Base-by-base conservation (phyloP, 2,329 filamentous ascomycete species). In the Davidsoniella virescens region DNA sequence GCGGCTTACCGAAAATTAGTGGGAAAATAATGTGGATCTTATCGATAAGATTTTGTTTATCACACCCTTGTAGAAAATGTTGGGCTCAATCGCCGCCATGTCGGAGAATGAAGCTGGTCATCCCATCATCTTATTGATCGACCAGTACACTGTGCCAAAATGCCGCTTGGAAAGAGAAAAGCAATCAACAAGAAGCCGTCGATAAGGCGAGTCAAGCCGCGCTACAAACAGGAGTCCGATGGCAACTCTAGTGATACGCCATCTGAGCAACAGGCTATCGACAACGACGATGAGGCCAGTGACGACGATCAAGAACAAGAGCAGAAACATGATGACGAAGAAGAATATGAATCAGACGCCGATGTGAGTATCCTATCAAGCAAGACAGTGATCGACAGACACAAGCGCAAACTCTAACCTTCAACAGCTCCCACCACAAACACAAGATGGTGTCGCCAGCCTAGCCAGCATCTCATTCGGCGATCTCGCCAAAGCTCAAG, bases 401-500 rank as follows among this genome's bases (percentile, higher is more conserved):
- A 9, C 4, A 44, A 36, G 17, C 9, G 1, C 42, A 40, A 42
- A 17, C 9, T 18, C 23, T 38, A 26, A 25, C 17, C 10, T 20
- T 46, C 16, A 17, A 9, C 26, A 53, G 52, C 6, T 53, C 20
- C 44, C 48, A 5, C 4, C 9, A 3, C 10, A 25, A 26, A 29
- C 29, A 17, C 48, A 39, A n/a, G 7, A 16, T 29, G 48, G 26
- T 18, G 44, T 29, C 9, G 37, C 38, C 20, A 46, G 73, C 52
- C 65, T 71, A 42, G 68, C 75, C 7, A 70, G 72, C 54, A 78
- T 95, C 56, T 92, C 87, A 20, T 95, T 96, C 60, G 88, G 87
- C 55, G 84, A 85, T n/a, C 71, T 95, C 39, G 86, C 85, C 56
- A 85, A 86, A 69, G 88, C 87, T 1, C 86, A 94, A 67, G 80